phyloP scores from a whole-genome alignment of 2,329 filamentous ascomycete species.

The Xylariales sp. region DNA sequence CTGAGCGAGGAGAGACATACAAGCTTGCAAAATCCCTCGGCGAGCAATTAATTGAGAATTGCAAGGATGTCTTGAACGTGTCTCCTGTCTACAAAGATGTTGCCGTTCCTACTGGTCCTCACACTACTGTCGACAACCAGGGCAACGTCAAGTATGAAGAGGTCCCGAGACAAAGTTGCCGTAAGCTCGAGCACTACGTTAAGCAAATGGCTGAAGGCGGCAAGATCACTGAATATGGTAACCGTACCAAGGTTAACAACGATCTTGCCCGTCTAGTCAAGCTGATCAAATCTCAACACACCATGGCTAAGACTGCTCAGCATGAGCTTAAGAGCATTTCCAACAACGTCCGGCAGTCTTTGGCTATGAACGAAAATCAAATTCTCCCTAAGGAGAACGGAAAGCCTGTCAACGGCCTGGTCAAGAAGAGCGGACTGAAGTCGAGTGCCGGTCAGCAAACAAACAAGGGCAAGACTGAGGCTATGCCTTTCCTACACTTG shows the following conservation, averaged over 20 bases:
- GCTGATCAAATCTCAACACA: constrained; percentile 97
- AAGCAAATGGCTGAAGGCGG: constrained; percentile 97
- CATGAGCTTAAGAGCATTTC: constrained; percentile 95
- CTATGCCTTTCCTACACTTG: constrained; percentile 93
- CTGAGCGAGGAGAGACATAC: constrained; percentile 95
- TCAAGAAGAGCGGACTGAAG: constrained; percentile 48
- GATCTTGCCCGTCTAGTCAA: constrained; percentile 95
- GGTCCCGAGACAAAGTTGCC: constrained; percentile 77
- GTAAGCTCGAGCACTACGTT: constrained; percentile 97
- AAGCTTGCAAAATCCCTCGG: constrained; percentile 94
- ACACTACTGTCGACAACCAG: constrained; percentile 85
- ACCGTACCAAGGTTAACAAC: constrained; percentile 95
- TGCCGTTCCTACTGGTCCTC: constrained; percentile 81
- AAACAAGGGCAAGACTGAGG: constrained; percentile 88
- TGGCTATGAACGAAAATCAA: constrained; percentile 97
- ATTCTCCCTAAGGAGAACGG: constrained; percentile 86
- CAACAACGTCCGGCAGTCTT: constrained; percentile 85
- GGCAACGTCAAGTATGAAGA: constrained; percentile 93
- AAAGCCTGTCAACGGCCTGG: constrained; percentile 43
- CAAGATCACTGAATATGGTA: constrained; percentile 98
- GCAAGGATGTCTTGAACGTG: constrained; percentile 80
- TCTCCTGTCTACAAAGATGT: constrained; percentile 96
- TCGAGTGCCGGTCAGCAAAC: constrained; percentile 48
- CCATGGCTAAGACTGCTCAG: constrained; percentile 92
- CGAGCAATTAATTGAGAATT: constrained; percentile 92